These are phyloP conservation scores for Guadua angustifolia DNA, from an alignment of 176 grass and related monocot species.

Conservation along the genomic window DNA sequence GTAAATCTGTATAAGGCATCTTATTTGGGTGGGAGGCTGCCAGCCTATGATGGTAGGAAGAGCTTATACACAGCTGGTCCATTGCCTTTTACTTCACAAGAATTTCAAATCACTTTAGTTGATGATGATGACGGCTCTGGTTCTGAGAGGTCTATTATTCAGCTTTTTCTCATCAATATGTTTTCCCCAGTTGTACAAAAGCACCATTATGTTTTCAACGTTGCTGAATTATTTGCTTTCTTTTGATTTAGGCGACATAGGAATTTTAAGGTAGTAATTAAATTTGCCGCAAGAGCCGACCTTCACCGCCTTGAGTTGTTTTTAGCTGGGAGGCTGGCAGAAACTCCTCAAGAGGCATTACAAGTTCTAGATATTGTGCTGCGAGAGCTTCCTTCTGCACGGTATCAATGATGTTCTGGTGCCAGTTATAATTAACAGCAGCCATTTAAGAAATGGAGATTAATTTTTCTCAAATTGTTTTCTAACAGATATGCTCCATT, in stretches of 20 bases:
- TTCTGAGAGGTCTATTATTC: slow-evolving; percentile 54
- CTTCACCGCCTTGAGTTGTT: slow-evolving; percentile 69
- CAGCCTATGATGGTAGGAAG: slow-evolving; percentile 85
- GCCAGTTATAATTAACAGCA: neutral
- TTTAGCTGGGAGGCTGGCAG: slow-evolving; percentile 66
- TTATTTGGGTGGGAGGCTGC: slow-evolving; percentile 78
- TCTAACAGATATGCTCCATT: slow-evolving; percentile 62
- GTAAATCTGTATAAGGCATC: slow-evolving; percentile 61
- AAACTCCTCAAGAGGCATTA: slow-evolving; percentile 82
- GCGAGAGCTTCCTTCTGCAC: slow-evolving; percentile 69
- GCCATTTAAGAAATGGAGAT: neutral
- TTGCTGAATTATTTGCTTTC: neutral
- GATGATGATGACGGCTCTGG: slow-evolving; percentile 71
- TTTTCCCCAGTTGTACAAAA: neutral
- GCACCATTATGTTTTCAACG: neutral
- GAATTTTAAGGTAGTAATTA: slow-evolving; percentile 74
- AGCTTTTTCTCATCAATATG: neutral
- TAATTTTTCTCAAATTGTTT: neutral
- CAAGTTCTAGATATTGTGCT: slow-evolving; percentile 95
- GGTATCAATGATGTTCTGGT: slow-evolving; percentile 35
- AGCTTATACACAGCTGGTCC: slow-evolving; percentile 83
- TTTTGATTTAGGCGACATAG: slow-evolving; percentile 57
- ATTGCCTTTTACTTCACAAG: slow-evolving; percentile 65
- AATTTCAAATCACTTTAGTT: slow-evolving; percentile 68
- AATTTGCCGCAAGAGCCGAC: slow-evolving; percentile 63